These are phyloP conservation scores for Parastagonospora nodorum DNA, from an alignment of 2,329 filamentous ascomycete genomes.

Conservation along the genomic window DNA sequence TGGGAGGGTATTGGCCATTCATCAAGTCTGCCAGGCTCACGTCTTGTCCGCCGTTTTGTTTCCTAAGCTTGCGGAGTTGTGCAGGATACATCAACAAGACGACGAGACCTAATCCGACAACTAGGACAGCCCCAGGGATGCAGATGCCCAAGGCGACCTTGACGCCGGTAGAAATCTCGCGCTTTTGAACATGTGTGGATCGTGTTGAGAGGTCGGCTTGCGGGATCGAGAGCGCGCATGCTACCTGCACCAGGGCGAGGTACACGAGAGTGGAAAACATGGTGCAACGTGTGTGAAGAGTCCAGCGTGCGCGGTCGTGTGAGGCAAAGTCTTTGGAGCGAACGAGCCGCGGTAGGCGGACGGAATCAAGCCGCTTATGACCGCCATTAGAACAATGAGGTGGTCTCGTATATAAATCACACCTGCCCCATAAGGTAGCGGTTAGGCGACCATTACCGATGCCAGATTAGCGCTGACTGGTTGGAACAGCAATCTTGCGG, in stretches of 20 bases:
- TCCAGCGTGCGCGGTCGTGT: too few relatives aligned
- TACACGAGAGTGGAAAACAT: neutral
- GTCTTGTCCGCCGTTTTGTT: neutral
- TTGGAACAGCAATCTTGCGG: too few relatives aligned
- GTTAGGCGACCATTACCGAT: too few relatives aligned
- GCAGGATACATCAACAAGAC: constrained; percentile 11
- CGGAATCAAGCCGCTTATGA: too few relatives aligned
- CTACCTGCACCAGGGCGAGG: neutral
- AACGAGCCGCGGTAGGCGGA: too few relatives aligned
- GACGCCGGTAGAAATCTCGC: constrained; percentile 6
- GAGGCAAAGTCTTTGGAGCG: too few relatives aligned
- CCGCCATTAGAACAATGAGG: too few relatives aligned
- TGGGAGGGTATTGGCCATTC: neutral
- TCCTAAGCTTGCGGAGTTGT: constrained; percentile 9
- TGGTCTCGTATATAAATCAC: too few relatives aligned
- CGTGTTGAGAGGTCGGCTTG: neutral
- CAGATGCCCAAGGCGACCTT: constrained; percentile 15
- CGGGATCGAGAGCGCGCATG: neutral
- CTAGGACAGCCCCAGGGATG: constrained; percentile 7
- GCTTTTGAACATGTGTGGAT: constrained; percentile 5
- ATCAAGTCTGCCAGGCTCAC: neutral
- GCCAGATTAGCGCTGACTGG: too few relatives aligned
- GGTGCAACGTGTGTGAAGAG: neutral
- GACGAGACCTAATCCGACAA: constrained; percentile 6
- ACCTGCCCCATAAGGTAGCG: too few relatives aligned